phyloP scores from a whole-genome alignment of 2,329 filamentous ascomycete genomes.

The Verticillium dahliae region DNA sequence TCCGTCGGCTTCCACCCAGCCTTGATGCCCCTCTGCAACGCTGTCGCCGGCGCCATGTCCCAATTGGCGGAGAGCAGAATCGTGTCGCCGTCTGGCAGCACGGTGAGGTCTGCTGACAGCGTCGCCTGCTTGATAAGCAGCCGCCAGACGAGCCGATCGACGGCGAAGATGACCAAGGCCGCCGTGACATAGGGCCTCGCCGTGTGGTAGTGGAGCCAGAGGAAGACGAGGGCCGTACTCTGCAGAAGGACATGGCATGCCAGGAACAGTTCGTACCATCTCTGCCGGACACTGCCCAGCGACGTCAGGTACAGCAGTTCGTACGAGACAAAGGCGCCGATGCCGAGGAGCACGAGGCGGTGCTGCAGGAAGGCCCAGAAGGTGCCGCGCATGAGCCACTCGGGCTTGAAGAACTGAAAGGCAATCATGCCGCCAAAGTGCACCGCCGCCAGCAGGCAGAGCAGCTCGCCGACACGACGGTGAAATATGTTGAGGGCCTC shows the following conservation, averaged over 20 bases:
- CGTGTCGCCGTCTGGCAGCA: conserved; percentile 52
- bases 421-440: conserved; percentile 49
- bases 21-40: conserved; percentile 23
- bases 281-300: conserved; percentile 38
- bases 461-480: conserved; percentile 53
- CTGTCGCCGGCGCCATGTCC: conserved; percentile 16
- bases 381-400: conserved; percentile 32
- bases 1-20: conserved; percentile 55
- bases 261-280: conserved; percentile 37
- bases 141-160: conserved; percentile 53
- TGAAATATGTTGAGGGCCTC: conserved; percentile 62
- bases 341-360: conserved; percentile 44
- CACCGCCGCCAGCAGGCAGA: conserved; percentile 52
- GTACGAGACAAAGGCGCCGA: conserved; percentile 50
- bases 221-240: conserved; percentile 36
- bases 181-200: conserved; percentile 45
- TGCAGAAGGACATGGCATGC: conserved; percentile 32
- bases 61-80: conserved; percentile 35
- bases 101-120: conserved; percentile 39
- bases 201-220: conserved; percentile 53
- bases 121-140: conserved; percentile 42
- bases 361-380: conserved; percentile 43
- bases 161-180: conserved; percentile 47
- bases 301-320: conserved; percentile 57
- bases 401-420: conserved; percentile 46